Percentiles rank a stretch among this genome's conserved stretches.
Conservation (phyloP, 768 basidiomycete species). For the Russula dissimulans region DNA sequence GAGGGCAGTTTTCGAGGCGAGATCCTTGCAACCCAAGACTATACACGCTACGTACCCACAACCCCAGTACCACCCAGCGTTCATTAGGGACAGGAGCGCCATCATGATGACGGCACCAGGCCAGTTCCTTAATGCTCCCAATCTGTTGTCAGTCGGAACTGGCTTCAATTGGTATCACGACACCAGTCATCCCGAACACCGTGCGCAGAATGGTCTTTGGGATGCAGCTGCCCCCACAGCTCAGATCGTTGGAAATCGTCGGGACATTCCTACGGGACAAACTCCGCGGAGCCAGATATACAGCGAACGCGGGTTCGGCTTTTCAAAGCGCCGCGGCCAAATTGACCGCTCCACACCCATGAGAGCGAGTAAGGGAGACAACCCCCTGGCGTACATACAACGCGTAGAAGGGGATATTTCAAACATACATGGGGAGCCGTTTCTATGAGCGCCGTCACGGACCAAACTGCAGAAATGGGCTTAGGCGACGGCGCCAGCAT, state of each 20-base stretch:
- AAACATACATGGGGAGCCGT: slow-evolving; percentile 10
- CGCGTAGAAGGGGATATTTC: slow-evolving; percentile 7
- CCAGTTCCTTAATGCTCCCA: neutral
- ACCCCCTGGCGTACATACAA: neutral
- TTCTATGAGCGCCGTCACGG: slow-evolving; percentile 16
- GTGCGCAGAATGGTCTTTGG: neutral
- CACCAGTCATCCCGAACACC: neutral
- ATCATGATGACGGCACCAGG: neutral
- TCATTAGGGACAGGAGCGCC: neutral
- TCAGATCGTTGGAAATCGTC: neutral
- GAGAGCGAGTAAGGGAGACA: neutral
- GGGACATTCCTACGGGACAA: neutral
- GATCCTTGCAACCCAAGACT: neutral
- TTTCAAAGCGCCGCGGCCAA: slow-evolving; percentile 6
- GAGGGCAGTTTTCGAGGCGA: neutral
- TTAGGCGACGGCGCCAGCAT: neutral
- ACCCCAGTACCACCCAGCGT: slow-evolving; percentile 7
- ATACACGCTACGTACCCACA: slow-evolving; percentile 8
- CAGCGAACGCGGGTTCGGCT: slow-evolving; percentile 3
- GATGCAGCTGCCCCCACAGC: neutral
- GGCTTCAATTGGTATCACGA: slow-evolving; percentile 11
- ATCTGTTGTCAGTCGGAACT: slow-evolving; percentile 1
- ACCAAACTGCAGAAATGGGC: neutral
- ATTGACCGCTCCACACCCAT: neutral
- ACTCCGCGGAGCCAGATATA: neutral